A percentile compares a stretch with the other conserved stretches of the same genome.
Conservation (phyloP, 768 basidiomycete genomes). For the Rossbeevera mucosa region DNA sequence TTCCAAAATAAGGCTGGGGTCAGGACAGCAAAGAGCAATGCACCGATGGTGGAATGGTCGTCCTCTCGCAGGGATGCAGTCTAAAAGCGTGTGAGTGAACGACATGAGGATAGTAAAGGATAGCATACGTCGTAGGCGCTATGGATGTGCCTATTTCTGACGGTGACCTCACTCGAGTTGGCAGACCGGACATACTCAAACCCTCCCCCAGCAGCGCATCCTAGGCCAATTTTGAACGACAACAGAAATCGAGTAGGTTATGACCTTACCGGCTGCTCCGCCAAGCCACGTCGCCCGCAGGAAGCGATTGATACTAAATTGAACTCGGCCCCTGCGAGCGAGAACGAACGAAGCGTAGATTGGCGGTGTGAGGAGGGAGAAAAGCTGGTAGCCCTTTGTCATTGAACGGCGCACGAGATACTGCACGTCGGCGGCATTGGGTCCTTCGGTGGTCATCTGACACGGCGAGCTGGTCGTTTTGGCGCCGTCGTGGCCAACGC, state of each 20-base stretch:
- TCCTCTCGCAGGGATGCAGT: conserved; percentile 55
- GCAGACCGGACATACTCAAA: conserved; percentile 59
- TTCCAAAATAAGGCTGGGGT: conserved; percentile 74
- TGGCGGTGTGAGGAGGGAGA: conserved; percentile 61
- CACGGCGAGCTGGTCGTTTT: not conserved
- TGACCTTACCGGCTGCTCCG: conserved; percentile 45
- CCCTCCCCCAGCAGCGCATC: conserved; percentile 46
- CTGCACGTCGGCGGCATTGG: conserved; percentile 53
- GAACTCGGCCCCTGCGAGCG: conserved; percentile 48
- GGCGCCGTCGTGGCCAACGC: conserved; percentile 7
- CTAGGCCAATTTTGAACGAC: conserved; percentile 12
- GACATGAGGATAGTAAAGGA: not conserved
- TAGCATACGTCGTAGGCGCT: conserved; percentile 54
- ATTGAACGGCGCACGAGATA: conserved; percentile 63
- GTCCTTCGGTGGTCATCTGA: conserved; percentile 15
- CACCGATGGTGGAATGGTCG: conserved; percentile 75
- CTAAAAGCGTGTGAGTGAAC: conserved; percentile 32
- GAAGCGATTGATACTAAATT: conserved; percentile 55
- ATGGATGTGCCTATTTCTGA: conserved; percentile 47
- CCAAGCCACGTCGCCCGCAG: conserved; percentile 74
- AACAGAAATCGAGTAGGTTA: not conserved
- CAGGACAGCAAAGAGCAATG: conserved; percentile 56
- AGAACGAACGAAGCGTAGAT: conserved; percentile 52
- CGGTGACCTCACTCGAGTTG: conserved; percentile 45
- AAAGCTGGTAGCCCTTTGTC: conserved; percentile 62